Evolutionary conservation across 225 moss, liverwort and hornwort genomes (phyloP).

Genomic region (Takakia lepidozioides): DNA sequence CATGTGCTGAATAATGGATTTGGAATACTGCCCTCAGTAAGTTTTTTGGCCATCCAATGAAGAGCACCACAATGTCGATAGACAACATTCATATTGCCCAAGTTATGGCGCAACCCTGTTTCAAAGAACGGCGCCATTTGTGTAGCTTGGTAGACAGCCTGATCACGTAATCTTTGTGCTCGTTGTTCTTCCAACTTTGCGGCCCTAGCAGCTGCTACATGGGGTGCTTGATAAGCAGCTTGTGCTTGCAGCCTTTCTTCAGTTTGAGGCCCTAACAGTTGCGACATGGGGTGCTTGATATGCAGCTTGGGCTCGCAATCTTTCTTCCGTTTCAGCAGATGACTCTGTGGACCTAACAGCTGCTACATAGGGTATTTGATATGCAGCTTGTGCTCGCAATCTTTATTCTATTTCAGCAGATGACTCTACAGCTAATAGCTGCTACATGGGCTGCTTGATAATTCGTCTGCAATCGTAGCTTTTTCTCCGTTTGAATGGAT

Average conservation of each 20-base stretch:
- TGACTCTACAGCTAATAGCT: neutral
- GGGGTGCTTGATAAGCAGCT: too few relatives aligned
- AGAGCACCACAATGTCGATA: neutral
- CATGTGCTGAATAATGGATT: too few relatives aligned
- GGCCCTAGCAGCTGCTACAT: neutral
- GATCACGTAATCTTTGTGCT: neutral
- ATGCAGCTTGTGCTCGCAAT: too few relatives aligned
- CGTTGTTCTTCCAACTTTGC: neutral
- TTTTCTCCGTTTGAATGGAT: neutral
- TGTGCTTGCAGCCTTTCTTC: neutral
- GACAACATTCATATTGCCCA: neutral
- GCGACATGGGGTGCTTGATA: too few relatives aligned
- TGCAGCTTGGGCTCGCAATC: neutral
- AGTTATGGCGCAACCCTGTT: neutral
- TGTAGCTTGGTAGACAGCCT: slow-evolving; percentile 1
- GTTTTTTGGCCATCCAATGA: too few relatives aligned
- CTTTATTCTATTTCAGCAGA: neutral
- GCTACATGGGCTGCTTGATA: too few relatives aligned
- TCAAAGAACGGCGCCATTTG: neutral
- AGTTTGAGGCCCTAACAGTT: too few relatives aligned
- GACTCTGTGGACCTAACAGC: too few relatives aligned
- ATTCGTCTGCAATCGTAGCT: too few relatives aligned
- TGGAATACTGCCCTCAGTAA: too few relatives aligned
- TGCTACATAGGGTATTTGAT: too few relatives aligned
- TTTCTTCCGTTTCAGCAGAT: too few relatives aligned